A percentile compares a stretch with the other conserved stretches of the same genome.
These are phyloP conservation scores for Trichoderma sp. DNA, from an alignment of 2,329 filamentous ascomycete species.

Conservation along the genomic window DNA sequence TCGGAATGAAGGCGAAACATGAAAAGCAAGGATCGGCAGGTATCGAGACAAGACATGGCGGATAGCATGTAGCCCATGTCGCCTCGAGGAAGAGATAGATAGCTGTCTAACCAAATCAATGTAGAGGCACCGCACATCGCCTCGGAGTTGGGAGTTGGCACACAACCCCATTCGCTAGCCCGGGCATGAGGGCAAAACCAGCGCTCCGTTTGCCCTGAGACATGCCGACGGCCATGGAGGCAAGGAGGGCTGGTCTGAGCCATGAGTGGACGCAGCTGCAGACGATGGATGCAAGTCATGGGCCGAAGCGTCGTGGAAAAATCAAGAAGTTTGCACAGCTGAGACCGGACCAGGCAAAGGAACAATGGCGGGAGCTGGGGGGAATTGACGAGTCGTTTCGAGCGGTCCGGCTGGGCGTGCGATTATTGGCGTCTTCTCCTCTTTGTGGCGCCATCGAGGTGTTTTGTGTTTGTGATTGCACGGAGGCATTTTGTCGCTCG, in stretches of 20 bases:
- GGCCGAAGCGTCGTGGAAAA: background rate
- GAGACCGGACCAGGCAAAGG: background rate
- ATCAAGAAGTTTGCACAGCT: slow-evolving; percentile 2
- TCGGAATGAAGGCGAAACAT: slow-evolving; percentile 1
- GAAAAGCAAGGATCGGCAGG: background rate
- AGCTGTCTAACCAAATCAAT: background rate
- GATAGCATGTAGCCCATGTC: background rate
- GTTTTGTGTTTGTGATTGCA: background rate
- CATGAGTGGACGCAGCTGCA: slow-evolving; percentile 2
- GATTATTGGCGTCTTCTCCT: background rate
- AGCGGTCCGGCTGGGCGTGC: background rate
- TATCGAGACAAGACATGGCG: background rate
- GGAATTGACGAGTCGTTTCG: slow-evolving; percentile 14
- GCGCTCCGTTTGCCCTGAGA: slow-evolving; percentile 15
- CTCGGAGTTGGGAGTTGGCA: background rate
- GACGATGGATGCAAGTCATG: slow-evolving; percentile 16
- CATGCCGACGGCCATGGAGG: slow-evolving; percentile 15
- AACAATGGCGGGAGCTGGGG: background rate
- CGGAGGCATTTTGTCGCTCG: background rate
- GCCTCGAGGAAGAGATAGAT: background rate
- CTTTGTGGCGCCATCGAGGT: background rate
- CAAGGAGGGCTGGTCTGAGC: slow-evolving; percentile 16
- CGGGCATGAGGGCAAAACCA: slow-evolving; percentile 3
- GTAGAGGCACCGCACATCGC: background rate
- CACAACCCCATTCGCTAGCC: background rate